Evolutionary conservation across 1,139 yeast species (phyloP), one percentile per base, ranked within the genome.

Genomic region (Eremothecium coryli): DNA sequence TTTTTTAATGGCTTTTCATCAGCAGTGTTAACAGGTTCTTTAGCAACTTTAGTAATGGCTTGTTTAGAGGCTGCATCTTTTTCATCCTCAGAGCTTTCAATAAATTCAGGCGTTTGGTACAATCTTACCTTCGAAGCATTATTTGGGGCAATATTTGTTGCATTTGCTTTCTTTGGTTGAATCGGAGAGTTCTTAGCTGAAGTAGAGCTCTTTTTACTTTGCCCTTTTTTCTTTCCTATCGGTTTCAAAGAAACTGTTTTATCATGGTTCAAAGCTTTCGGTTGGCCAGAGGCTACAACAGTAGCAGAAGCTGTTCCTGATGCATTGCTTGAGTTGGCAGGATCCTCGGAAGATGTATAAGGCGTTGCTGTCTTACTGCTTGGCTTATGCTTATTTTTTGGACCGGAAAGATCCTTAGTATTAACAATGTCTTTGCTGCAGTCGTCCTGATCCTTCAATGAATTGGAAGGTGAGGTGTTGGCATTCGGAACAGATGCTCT

Each of bases 41-140:
- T 20, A 20, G 9, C 22, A 20, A 7, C 22, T 8, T 20, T 20
- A 7, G 22, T 7, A 20, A 10, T 7, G 22, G 9, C 10, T 10
- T 7, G 22, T 20, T 20, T 20, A 10, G 22, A 8, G 7, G 16
- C 16, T 10, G 15, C 22, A 10, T 10, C 22, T 3, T 16, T 16
- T 5, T 27, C 30, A 17, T 27, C 30, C 9, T 27, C 30, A 4
- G 30, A 27, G 7, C 22, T 27, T 14, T 27, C 30, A 27, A 27
- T 18, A 17, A 27, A 27, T 17, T 27, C 22, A 3, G 30, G 30
- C 15, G 30, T 27, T 27, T 27, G 30, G 22, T n/a, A 27, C 10
- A 27, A n/a, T 27, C 17, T 27, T 4, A 9, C 30, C 22, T 27
- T 27, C n/a, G n/a, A n/a, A 20, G 22, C 8, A n/a, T n/a, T n/a